phyloP scores from a whole-genome alignment of 306 rosid genomes.

The Herpetospermum pedunculosum region DNA sequence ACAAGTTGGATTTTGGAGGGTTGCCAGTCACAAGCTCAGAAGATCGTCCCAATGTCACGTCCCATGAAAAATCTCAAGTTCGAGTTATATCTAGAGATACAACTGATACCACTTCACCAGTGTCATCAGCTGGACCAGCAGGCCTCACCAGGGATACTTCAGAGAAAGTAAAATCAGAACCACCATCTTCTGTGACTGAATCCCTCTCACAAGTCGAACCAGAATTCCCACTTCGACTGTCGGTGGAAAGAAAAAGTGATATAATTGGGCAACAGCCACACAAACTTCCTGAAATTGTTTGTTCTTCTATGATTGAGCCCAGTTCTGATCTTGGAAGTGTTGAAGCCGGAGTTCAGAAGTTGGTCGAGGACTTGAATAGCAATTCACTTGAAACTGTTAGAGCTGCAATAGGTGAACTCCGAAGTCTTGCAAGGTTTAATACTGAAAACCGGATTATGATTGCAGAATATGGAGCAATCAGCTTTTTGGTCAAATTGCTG shows the following conservation, averaged over 20 bases:
- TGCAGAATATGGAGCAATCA: constrained; percentile 75
- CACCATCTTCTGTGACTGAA: neutral
- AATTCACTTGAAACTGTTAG: constrained; percentile 53
- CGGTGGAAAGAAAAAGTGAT: constrained; percentile 43
- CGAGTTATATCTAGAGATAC: constrained; percentile 14
- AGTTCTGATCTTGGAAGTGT: constrained; percentile 62
- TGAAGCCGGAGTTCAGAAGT: constrained; percentile 59
- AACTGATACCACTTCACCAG: constrained; percentile 34
- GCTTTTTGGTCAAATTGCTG: constrained; percentile 61
- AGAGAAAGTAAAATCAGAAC: constrained; percentile 36
- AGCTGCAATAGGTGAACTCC: constrained; percentile 62
- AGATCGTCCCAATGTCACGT: neutral
- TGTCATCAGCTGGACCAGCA: constrained; percentile 29
- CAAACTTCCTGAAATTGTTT: constrained; percentile 45
- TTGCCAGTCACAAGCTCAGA: neutral
- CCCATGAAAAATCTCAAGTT: neutral
- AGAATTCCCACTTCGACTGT: constrained; percentile 32
- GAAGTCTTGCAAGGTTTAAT: constrained; percentile 73
- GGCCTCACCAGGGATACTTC: constrained; percentile 48
- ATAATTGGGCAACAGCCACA: constrained; percentile 59
- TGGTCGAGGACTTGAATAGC: constrained; percentile 63
- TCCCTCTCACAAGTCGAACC: constrained; percentile 37
- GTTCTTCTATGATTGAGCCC: constrained; percentile 41
- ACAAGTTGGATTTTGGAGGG: neutral
- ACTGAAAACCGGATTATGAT: constrained; percentile 89